phyloP scores from a whole-genome alignment of 1,284 basidiomycete species.

The Boletus sp. region DNA sequence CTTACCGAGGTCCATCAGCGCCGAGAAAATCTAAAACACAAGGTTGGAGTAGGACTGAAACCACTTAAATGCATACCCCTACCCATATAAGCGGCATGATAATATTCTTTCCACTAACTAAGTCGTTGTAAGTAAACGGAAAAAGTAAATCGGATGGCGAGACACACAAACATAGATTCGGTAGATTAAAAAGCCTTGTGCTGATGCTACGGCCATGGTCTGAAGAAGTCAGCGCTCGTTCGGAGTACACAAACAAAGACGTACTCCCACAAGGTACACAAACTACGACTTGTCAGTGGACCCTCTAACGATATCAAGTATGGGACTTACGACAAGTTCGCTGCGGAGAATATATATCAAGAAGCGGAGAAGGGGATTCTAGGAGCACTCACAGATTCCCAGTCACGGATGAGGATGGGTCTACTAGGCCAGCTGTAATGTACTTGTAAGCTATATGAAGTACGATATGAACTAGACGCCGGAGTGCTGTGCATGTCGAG shows the following conservation, averaged over 20 bases:
- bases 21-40: neutral
- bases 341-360: neutral
- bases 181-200: conserved; percentile 14
- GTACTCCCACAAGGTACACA: neutral
- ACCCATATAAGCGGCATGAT: conserved; percentile 11
- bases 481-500: neutral
- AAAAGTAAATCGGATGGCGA: neutral
- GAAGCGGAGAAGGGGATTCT: too few species aligned
- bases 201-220: neutral
- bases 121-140: neutral
- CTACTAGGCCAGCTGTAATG: neutral
- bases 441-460: conserved; percentile 4
- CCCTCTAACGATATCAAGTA: neutral
- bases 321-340: conserved; percentile 4
- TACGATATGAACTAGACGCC: neutral
- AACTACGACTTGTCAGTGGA: conserved; percentile 1
- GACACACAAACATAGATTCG: conserved; percentile 15
- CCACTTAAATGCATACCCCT: neutral
- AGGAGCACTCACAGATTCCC: neutral
- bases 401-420: neutral
- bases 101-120: conserved; percentile 14
- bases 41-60: neutral
- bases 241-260: neutral
- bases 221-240: neutral
- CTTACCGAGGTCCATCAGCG: conserved; percentile 12